These are phyloP conservation scores for Gossypium herbaceum DNA, from an alignment of 345 rosid species.

Conservation along the genomic window DNA sequence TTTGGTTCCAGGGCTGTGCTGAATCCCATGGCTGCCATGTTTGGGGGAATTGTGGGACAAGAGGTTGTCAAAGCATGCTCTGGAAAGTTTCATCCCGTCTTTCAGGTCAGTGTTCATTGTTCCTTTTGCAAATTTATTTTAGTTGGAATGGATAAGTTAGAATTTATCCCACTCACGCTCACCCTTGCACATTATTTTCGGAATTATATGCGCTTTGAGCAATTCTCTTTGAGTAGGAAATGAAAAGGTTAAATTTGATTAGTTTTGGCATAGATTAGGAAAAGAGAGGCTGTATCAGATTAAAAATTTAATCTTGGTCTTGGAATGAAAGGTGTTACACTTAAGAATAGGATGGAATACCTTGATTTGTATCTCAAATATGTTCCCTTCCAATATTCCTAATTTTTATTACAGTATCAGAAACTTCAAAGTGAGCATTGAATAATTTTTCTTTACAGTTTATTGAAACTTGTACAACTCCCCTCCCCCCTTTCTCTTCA, in stretches of 20 bases:
- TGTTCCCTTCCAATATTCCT: background rate
- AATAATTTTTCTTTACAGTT: conserved; percentile 4
- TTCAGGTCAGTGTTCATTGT: conserved; percentile 51
- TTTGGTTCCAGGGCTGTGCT: conserved; percentile 94
- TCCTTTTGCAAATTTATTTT: background rate
- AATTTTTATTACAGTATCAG: background rate
- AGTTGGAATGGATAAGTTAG: background rate
- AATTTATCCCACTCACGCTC: background rate
- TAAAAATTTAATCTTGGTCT: background rate
- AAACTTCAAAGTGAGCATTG: background rate
- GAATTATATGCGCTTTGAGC: background rate
- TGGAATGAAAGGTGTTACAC: background rate
- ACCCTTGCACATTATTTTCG: background rate
- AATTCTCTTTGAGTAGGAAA: background rate
- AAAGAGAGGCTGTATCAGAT: background rate
- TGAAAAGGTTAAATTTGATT: background rate
- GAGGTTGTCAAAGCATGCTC: conserved; percentile 99
- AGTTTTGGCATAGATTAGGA: background rate
- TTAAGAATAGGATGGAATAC: background rate
- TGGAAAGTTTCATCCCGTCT: conserved; percentile 94
- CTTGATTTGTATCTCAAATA: conserved; percentile 6
- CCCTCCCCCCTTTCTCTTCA: background rate
- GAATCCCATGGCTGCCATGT: conserved; percentile 99
- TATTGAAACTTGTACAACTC: conserved; percentile 9
- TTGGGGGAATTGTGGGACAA: conserved; percentile 98